A percentile compares a stretch with the other conserved stretches of the same genome.
Evolutionary conservation across 257 asterid genomes (phyloP).

Genomic region (Solanum medicagineum): DNA sequence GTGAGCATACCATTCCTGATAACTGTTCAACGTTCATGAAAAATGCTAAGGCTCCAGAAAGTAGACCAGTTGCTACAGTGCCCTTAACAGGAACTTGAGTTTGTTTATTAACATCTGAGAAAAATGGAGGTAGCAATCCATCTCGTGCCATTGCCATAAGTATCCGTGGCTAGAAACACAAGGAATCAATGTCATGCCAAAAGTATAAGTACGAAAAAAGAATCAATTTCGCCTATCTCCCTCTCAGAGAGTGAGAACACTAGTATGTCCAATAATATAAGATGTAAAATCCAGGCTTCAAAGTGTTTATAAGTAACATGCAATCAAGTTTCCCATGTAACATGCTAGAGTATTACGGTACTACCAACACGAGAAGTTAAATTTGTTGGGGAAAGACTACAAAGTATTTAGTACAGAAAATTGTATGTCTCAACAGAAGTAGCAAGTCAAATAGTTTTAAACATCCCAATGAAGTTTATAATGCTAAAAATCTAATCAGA

Average conservation of each 20-base stretch:
- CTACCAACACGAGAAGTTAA: not conserved
- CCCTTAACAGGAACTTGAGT: conserved; percentile 86
- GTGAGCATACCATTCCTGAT: conserved; percentile 82
- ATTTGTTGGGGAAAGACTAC: not conserved
- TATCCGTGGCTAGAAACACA: conserved; percentile 61
- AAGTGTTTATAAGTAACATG: not conserved
- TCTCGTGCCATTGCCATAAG: conserved; percentile 99
- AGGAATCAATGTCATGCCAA: not conserved
- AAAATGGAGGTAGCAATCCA: conserved; percentile 89
- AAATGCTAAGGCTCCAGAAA: conserved; percentile 68
- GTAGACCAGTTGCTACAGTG: conserved; percentile 67
- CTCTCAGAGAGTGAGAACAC: not conserved
- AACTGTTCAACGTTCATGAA: conserved; percentile 94
- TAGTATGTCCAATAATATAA: not conserved
- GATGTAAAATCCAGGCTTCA: not conserved
- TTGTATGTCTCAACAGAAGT: not conserved
- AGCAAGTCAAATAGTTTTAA: not conserved
- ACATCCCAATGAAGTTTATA: not conserved
- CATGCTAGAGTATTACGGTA: not conserved
- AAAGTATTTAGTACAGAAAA: not conserved
- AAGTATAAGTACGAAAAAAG: not conserved
- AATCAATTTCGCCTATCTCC: not conserved
- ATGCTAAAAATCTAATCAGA: not conserved
- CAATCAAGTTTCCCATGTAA: not conserved
- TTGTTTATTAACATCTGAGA: conserved; percentile 54